Conservation (phyloP, 78 protist genomes). For the Planoprotostelium fungivorum region DNA sequence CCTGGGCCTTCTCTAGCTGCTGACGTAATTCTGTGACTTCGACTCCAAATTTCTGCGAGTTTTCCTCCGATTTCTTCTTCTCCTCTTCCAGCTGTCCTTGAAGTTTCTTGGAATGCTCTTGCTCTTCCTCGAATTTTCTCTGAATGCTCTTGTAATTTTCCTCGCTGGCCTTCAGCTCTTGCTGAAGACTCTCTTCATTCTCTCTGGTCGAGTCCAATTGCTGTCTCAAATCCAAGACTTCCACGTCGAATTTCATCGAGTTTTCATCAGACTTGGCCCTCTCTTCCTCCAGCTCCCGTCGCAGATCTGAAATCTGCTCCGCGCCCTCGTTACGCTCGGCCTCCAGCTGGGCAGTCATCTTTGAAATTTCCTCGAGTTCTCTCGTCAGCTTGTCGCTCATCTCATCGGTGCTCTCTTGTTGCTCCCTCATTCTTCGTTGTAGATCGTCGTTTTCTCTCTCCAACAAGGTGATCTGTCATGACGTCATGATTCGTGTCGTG, state of each 20-base stretch:
- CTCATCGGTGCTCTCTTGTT: neutral
- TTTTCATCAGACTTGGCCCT: neutral
- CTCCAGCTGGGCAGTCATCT: neutral
- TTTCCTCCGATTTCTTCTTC: neutral
- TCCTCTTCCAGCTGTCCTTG: neutral
- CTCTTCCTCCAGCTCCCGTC: neutral
- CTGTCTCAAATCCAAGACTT: neutral
- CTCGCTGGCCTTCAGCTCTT: neutral
- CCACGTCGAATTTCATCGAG: neutral
- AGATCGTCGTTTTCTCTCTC: neutral
- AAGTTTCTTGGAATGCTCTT: neutral
- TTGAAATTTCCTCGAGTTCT: neutral
- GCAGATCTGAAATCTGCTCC: neutral
- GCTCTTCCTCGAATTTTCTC: neutral
- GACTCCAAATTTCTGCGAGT: neutral
- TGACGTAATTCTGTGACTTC: neutral
- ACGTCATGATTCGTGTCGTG: no score
- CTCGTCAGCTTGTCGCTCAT: neutral
- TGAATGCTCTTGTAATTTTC: no score
- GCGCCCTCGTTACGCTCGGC: neutral
- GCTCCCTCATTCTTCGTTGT: neutral
- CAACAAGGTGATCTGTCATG: no score
- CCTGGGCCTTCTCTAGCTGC: neutral
- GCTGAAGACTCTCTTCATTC: neutral
- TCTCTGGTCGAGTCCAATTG: neutral